phyloP scores from a whole-genome alignment of 2,329 filamentous ascomycete genomes.

The Lecanoromycetidae sp. region DNA sequence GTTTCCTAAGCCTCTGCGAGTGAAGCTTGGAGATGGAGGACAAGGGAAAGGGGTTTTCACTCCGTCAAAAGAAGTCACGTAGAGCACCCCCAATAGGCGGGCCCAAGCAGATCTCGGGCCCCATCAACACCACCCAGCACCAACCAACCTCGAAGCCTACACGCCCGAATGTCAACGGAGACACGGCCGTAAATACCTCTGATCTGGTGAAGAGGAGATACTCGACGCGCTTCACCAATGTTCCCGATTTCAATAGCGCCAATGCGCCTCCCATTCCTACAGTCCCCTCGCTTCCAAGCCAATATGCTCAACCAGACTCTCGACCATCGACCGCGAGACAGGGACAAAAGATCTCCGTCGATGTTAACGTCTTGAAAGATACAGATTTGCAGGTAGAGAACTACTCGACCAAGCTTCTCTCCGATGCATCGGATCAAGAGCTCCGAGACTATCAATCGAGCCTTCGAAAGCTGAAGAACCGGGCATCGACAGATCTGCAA shows the following conservation, averaged over 20 bases:
- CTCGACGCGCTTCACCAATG: slow-evolving; percentile 78
- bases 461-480: slow-evolving; percentile 62
- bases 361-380: slow-evolving; percentile 66
- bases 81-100: slow-evolving; percentile 48
- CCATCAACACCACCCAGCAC: slow-evolving; percentile 18
- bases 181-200: slow-evolving; percentile 42
- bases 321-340: slow-evolving; percentile 41
- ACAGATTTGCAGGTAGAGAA: slow-evolving; percentile 8
- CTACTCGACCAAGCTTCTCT: slow-evolving; percentile 46
- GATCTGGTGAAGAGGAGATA: slow-evolving; percentile 92
- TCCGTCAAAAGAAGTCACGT: slow-evolving; percentile 49
- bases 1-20: neutral
- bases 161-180: slow-evolving; percentile 25
- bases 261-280: slow-evolving; percentile 60
- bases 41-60: slow-evolving; percentile 39
- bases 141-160: slow-evolving; percentile 27
- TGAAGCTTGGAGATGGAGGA: slow-evolving; percentile 11
- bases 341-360: slow-evolving; percentile 52
- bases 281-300: slow-evolving; percentile 45
- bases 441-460: slow-evolving; percentile 70
- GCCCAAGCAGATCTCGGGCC: slow-evolving; percentile 42
- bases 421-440: slow-evolving; percentile 77
- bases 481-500: slow-evolving; percentile 73
- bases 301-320: slow-evolving; percentile 41
- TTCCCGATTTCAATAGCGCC: slow-evolving; percentile 56